Conservation (phyloP, 2,329 filamentous ascomycete genomes). For the Apiospora marii region DNA sequence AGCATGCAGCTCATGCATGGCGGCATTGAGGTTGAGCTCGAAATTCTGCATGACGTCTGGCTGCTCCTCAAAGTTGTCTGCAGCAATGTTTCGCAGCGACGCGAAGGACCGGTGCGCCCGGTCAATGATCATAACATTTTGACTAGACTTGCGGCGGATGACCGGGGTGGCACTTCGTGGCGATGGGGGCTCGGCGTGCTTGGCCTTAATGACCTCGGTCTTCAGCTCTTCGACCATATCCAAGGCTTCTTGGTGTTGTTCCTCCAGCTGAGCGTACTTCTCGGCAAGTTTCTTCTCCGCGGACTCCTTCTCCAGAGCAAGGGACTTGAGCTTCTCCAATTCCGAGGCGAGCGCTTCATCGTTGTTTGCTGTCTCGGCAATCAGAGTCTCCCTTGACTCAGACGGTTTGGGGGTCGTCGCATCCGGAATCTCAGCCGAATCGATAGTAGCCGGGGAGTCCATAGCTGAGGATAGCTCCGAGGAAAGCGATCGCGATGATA, state of each 20-base stretch:
- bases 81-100: constrained; percentile 85
- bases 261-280: constrained; percentile 84
- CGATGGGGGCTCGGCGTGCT: constrained; percentile 65
- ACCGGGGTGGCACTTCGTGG: constrained; percentile 74
- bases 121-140: constrained; percentile 86
- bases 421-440: constrained; percentile 59
- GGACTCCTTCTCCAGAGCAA: constrained; percentile 79
- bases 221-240: constrained; percentile 92
- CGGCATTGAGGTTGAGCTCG: constrained; percentile 87
- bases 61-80: constrained; percentile 82
- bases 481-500: constrained; percentile 89
- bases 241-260: constrained; percentile 81
- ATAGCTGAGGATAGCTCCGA: constrained; percentile 91
- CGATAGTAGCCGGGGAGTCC: constrained; percentile 73
- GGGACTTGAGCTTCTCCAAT: constrained; percentile 72
- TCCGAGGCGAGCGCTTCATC: constrained; percentile 66
- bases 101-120: constrained; percentile 91
- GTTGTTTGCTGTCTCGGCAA: constrained; percentile 42
- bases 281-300: constrained; percentile 76
- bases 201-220: constrained; percentile 82
- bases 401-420: constrained; percentile 61
- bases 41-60: constrained; percentile 92
- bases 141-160: constrained; percentile 91
- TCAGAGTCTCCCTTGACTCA: constrained; percentile 47
- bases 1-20: constrained; percentile 89